Evolutionary conservation across 2,329 filamentous ascomycete genomes (phyloP), one percentile per base, ranked within the genome.

Genomic region (Penicillium palitans): DNA sequence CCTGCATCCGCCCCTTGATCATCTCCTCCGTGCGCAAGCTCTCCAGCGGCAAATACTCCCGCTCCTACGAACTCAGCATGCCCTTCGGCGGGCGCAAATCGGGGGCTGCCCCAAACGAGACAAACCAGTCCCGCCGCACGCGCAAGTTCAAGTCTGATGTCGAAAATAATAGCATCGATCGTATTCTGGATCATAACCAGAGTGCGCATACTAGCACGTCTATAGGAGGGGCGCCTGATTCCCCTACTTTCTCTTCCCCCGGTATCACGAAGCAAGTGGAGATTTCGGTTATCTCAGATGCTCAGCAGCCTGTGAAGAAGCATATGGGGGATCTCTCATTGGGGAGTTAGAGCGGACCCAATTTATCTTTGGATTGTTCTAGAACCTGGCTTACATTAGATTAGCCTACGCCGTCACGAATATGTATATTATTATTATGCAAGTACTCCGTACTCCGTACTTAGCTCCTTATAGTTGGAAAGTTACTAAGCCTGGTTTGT

Each of bases 241-340:
- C 61, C 6, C 52, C 55, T 15, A 51, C 57, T 33, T 46, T 54
- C 27, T 52, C 55, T n/a, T 29, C 57, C 5, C 51, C 55, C 0
- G 69, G 67, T 3, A 72, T 72, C 13, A 69, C 61, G 27, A 72
- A 72, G 40, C 68, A 71, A 56, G 62, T 72, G 2, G 70, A 72
- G 17, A 69, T 72, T 15, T 62, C 60, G 17, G 63, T 69, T 0
- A 31, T 63, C n/a, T 61, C 65, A 3, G 58, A 58, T 17, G 12
- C 48, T 41, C 13, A 41, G 10, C 25, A 39, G 4, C 40, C 41
- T 21, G 12, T 9, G 19, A 15, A n/a, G 2, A 7, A 17, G 2
- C 12, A 40, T 25, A 13, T 13, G n/a, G 17, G 27, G 15, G 3
- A 45, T 25, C 4, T 13, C 15, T 46, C 12, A 33, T 39, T 39